Conservation (phyloP, 2,329 filamentous ascomycete genomes). For the Penicillium digitatum region DNA sequence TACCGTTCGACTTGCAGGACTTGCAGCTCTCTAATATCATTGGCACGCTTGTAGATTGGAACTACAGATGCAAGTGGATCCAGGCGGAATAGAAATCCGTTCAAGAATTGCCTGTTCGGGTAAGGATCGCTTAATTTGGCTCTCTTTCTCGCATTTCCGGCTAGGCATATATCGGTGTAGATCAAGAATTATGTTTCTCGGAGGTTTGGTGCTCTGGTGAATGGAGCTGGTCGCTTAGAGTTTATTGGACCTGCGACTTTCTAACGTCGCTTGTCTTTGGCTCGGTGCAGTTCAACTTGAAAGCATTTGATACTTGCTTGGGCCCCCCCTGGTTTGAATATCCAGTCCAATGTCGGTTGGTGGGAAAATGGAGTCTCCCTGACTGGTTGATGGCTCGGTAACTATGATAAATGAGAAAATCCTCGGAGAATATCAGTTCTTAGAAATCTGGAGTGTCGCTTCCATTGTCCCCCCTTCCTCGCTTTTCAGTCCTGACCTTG, state of each 20-base stretch:
- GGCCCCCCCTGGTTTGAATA: not conserved
- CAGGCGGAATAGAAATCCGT: slow-evolving; percentile 6
- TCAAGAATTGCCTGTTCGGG: slow-evolving; percentile 15
- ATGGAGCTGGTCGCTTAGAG: not conserved
- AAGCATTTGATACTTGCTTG: not conserved
- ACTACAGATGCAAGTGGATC: slow-evolving; percentile 7
- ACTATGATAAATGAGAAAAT: not conserved
- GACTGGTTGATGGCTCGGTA: not conserved
- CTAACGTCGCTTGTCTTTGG: not conserved
- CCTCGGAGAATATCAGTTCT: not conserved
- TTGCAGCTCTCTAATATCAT: not conserved
- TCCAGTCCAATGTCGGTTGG: not conserved
- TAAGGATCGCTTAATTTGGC: slow-evolving; percentile 17
- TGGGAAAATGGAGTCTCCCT: not conserved
- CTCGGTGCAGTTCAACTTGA: not conserved
- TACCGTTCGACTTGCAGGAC: not conserved
- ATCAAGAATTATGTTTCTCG: too few species aligned
- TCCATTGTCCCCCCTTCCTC: not conserved
- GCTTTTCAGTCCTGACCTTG: not conserved
- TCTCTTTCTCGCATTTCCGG: slow-evolving; percentile 16
- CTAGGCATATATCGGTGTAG: not conserved
- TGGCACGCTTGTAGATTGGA: not conserved
- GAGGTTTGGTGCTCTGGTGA: not conserved
- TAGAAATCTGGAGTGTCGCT: not conserved
- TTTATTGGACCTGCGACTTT: not conserved